A percentile compares a stretch with the other conserved stretches of the same genome.
Conservation (phyloP, 2,329 filamentous ascomycete species). For the Pseudocercospora vitis region DNA sequence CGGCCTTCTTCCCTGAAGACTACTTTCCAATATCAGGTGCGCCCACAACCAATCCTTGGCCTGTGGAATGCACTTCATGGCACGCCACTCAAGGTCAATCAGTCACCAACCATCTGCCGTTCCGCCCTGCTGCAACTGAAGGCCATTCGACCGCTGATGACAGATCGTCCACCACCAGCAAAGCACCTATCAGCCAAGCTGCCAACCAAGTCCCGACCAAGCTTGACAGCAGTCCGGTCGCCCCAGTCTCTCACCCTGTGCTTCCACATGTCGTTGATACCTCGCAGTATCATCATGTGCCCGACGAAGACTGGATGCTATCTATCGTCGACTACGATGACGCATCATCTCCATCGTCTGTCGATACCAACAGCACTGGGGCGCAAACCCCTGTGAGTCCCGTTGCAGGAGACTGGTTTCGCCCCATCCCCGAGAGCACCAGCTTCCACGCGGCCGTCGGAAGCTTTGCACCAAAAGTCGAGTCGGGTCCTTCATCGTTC, state of each 20-base stretch:
- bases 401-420: not conserved
- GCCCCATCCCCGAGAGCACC: not conserved
- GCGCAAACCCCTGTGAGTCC: constrained; percentile 25
- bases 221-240: constrained; percentile 11
- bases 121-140: not conserved
- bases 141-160: not conserved
- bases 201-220: constrained; percentile 2
- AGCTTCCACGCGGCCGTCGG: not conserved
- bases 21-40: not conserved
- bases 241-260: not conserved
- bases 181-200: not conserved
- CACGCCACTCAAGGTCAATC: not conserved
- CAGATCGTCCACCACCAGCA: not conserved
- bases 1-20: constrained; percentile 5
- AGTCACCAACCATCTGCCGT: not conserved
- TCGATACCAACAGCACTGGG: constrained; percentile 20
- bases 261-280: constrained; percentile 21
- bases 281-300: constrained; percentile 24
- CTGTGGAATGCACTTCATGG: not conserved
- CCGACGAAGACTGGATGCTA: constrained; percentile 22
- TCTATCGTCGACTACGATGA: constrained; percentile 23
- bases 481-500: not conserved
- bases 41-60: not conserved
- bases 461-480: not conserved
- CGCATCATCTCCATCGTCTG: constrained; percentile 24